Evolutionary conservation across 2,329 filamentous ascomycete genomes (phyloP), one percentile per base, ranked within the genome.

Genomic region (Trichoderma simmonsii): DNA sequence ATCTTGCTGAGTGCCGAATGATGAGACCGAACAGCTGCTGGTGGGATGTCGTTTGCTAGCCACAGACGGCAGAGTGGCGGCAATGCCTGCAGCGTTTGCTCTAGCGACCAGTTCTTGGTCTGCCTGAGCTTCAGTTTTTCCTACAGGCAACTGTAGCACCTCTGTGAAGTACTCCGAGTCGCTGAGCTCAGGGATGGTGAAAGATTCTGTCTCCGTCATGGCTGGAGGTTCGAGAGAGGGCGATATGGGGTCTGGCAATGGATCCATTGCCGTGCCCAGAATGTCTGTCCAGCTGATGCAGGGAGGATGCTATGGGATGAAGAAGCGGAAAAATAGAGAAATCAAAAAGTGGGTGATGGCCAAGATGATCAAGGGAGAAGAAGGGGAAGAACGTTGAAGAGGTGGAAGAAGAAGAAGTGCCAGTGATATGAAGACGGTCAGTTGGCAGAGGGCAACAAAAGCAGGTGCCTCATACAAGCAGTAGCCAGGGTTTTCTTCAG

Each of bases 11-110:
- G 77, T 81, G 34, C 80, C 80, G 48, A 82, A 80, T 28, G 81
- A 78, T 8, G 84, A 85, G 39, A 80, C 80, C 24, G 85, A 86
- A 73, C 85, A 81, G 73, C 82, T 80, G 69, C 80, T 82, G 36
- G 81, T 82, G 3, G 78, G 80, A 70, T 82, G 79, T 63, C 79
- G 80, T 71, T 82, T 81, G 39, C 83, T 79, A 39, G 77, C 75
- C 21, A 72, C 43, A 4, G 74, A 73, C 24, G 74, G 76, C 57
- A 75, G 75, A 43, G 73, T 77, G 39, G 76, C 77, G 73, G 73
- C 77, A 67, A 83, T 81, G 48, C 82, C 82, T 34, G 82, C 75
- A 14, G 77, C 77, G 70, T 77, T 79, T 43, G 82, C 82, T 63
- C 78, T 81, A 43, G 78, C 77, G 48, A 81, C 69, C 6, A 83